Evolutionary conservation across 1,284 basidiomycete genomes (phyloP), one percentile per base, ranked within the genome.

Genomic region (Ganoderma lingzhi): DNA sequence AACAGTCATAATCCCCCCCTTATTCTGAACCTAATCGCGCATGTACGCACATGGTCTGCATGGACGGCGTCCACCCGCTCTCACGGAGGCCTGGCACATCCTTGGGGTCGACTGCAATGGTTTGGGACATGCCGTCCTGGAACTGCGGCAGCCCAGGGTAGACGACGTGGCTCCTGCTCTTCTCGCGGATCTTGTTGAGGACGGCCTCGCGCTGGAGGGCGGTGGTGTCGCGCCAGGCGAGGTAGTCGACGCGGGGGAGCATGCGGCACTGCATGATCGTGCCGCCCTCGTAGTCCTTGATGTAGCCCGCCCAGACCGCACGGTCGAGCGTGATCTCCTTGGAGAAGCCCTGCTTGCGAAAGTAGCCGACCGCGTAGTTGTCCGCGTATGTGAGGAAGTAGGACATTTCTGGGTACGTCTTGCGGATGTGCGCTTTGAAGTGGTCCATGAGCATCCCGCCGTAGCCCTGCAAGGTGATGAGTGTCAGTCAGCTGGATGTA

Each of bases 231-330:
- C 89, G 87, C 68, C 96, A 96, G 74, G 94, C 87, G 71, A 98
- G 85, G 77, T 99, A 99, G 78, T 96, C 91, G 72, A 99, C 91
- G 76, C 95, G 94, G 32, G 89, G 91, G 28, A 99, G 83, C 94
- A 99, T 94, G 4, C 93, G 94, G 78, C 98, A 99, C 81, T 98
- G 96, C 97, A 99, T 99, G 83, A 99, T 95, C 59, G 98, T 99
- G n/a, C 96, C 97, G 61, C 98, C 98, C 80, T 99, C 98, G 81
- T 99, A 99, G 80, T 99, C 98, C 81, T 99, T 99, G 90, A 99
- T 99, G 81, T 99, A 99, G 1, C 97, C 98, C 0, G 97, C 97
- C 98, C 98, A 99, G 3, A 94, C 86, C 2, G 95, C 91, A 51
- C 97, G 90, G 69, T 94, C 93, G 23, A 98, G 88, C 0, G 92